Evolutionary conservation across 139 green algal genomes (phyloP), one percentile per base, ranked within the genome.

Genomic region (Picochlorum sp.): DNA sequence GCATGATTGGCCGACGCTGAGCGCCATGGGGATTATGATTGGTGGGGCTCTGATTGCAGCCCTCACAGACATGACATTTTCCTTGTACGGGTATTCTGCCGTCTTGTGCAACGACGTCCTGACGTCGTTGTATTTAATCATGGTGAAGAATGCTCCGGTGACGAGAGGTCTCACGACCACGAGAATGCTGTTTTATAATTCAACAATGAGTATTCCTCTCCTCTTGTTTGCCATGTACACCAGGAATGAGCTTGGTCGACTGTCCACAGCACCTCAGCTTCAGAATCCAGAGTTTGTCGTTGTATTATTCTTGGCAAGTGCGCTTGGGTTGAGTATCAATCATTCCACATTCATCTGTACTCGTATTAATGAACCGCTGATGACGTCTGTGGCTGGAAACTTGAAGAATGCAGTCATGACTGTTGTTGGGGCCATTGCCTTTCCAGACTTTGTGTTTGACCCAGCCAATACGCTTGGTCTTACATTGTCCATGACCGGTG

Each of bases 371-470:
- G 83, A 88, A 47, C 83, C 83, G 15, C 70, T 90, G 24, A 87
- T 78, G 60, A 88, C 82, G 7, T 81, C 66, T 47, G 80, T 86
- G 10, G 72, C 79, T 38, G 83, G 83, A 52, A 85, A 79, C 38
- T 47, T 88, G 16, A 90, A 90, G 59, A 90, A 90, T 56, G 72
- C 84, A 3, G 49, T 85, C 7, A 87, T 86, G 73, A 90, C 83
- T 6, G 59, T 84, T 3, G 65, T 89, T 11, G 83, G 83, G 3
- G 71, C 75, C 1, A 38, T 88, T 16, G 72, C 78, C 0, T 90
- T 90, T 72, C 68, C 71, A 18, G 83, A 90, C 57, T 90, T 87
- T 64, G 57, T 83, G 2, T 90, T 81, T 51, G 49, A 70, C 44
- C 59, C 57, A 6, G 65, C 31, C 37, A 88, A 88, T 52, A 71